Base-by-base conservation (phyloP, 306 rosid species). In the Lathyrus oleraceus region DNA sequence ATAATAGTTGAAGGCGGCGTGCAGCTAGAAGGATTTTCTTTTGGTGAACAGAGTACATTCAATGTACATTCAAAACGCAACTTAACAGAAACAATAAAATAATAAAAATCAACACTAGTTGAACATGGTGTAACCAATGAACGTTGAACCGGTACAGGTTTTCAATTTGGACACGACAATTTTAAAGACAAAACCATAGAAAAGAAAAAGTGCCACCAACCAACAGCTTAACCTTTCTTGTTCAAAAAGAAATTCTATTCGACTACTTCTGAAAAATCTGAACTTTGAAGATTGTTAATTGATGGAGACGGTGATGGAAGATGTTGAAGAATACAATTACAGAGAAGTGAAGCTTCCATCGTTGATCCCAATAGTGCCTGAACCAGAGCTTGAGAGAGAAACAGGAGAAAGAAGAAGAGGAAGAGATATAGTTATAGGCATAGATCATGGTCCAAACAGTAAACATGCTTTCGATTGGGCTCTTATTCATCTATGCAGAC, bases 401-500 rank as follows among this genome's bases (percentile, higher is more conserved):
- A 79, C 81, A 0, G 88, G 84, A 4, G 98, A 85, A 65, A 79
- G 96, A 42, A 82, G 89, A 51, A 27, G 89, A 49, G 98, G 98
- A 40, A 77, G 98, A 60, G 90, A 88, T 74, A 76, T 93, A 27
- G 16, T 93, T 0, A 6, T 93, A 38, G 96, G 94, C 27, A 77
- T 93, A 6, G 98, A 90, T 80, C 97, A 90, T 48, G 97, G 94
- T 0, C 88, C 87, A 25, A 88, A 90, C 12, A 81, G 90, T 86
- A 93, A 88, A 61, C 85, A 82, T 57, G 98, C 96, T 16, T 88
- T 93, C n/a, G 94, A 93, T 79, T 93, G 98, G 98, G 90, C 90
- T 30, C 83, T 93, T 32, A 73, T 80, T 65, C 98, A 93, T 63
- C 72, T 93, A 49, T 84, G 85, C 65, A 73, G 97, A 69, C 89